These are phyloP conservation scores for carrot (Daucus carota) DNA, from an alignment of 129 eudicot genomes.

Conservation along the genomic window DNA sequence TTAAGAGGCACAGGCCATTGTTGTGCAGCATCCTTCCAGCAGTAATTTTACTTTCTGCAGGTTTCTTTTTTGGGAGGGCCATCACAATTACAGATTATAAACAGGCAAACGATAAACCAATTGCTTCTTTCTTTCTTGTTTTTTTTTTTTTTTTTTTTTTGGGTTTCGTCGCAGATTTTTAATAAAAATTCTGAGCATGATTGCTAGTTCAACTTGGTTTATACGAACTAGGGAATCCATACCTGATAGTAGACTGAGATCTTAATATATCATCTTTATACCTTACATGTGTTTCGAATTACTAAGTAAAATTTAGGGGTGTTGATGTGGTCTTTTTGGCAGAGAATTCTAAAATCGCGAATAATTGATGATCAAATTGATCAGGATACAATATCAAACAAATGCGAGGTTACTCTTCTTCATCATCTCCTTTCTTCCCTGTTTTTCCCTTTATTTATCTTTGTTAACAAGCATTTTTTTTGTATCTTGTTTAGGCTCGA, in stretches of 20 bases:
- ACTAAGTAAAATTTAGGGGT: not conserved
- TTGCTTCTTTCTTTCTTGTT: too few relatives aligned
- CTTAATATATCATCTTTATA: not conserved
- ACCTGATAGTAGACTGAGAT: not conserved
- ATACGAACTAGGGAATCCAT: not conserved
- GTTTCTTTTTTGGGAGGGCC: conserved; percentile 49
- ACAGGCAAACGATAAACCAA: conserved; percentile 26
- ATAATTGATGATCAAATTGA: conserved; percentile 12
- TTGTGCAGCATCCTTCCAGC: conserved; percentile 36
- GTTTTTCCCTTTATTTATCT: too few relatives aligned
- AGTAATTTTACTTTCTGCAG: conserved; percentile 42
- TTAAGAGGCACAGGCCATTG: conserved; percentile 35
- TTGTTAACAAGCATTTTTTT: not conserved
- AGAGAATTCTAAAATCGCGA: conserved; percentile 40
- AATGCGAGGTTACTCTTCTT: conserved; percentile 43
- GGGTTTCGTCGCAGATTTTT: not conserved
- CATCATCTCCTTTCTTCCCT: not conserved
- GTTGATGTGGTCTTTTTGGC: conserved; percentile 15
- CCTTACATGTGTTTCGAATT: not conserved
- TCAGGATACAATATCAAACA: conserved; percentile 19
- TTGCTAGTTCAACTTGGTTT: not conserved
- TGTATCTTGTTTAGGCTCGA: conserved; percentile 26
- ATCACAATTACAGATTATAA: conserved; percentile 43
- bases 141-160: too few relatives aligned
- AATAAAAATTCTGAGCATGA: not conserved